Evolutionary conservation across 352 stramenopile species (phyloP).

Genomic region (Blastocystis sp.): DNA sequence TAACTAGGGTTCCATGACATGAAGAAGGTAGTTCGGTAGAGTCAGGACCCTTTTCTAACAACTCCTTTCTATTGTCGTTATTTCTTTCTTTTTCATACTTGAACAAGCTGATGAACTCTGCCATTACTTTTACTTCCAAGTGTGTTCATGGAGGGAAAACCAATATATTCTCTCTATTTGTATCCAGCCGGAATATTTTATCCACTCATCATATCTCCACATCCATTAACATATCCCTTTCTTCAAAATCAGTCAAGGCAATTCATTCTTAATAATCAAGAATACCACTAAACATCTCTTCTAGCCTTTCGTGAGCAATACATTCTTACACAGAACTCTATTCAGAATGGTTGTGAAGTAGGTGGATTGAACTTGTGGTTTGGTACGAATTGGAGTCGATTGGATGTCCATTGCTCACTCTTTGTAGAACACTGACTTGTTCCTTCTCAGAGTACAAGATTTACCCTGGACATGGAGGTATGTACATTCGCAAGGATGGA

Average conservation of each 20-base stretch:
- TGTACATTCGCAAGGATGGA: too few species aligned
- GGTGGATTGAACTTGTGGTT: too few species aligned
- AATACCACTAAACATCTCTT: background rate
- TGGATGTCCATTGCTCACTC: conserved; percentile 12
- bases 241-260: too few species aligned
- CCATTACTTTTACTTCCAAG: too few species aligned
- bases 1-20: background rate
- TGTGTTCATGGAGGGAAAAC: too few species aligned
- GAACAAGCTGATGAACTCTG: background rate
- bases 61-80: background rate
- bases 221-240: background rate
- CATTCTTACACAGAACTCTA: background rate
- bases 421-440: background rate
- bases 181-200: background rate
- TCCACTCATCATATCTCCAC: background rate
- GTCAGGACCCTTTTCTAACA: background rate
- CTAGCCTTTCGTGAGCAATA: background rate
- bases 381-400: background rate
- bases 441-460: too few species aligned
- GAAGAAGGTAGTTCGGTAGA: background rate
- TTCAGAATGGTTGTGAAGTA: background rate
- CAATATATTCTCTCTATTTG: background rate
- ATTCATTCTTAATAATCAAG: background rate
- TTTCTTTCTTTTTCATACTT: background rate
- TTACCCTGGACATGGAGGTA: too few species aligned